phyloP scores from a whole-genome alignment of 768 basidiomycete species.

The Boletus rex-veris region DNA sequence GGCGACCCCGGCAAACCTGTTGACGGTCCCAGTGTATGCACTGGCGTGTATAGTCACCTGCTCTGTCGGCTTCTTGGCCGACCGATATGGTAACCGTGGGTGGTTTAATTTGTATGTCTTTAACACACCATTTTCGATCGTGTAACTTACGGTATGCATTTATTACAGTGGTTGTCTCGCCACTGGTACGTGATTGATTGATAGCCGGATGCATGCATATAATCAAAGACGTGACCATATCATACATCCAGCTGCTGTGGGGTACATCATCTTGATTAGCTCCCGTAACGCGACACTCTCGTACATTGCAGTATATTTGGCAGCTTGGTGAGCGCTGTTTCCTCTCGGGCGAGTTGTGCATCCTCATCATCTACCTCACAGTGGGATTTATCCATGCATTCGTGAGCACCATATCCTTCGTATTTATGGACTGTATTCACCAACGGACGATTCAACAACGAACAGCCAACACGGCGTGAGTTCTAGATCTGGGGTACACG shows the following conservation, averaged over 20 bases:
- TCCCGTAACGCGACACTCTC: conserved; percentile 63
- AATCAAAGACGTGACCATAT: neutral
- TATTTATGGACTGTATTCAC: neutral
- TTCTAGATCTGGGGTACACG: neutral
- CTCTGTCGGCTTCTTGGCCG: conserved; percentile 58
- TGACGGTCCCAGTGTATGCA: conserved; percentile 75
- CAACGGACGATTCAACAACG: neutral
- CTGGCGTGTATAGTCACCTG: conserved; percentile 68
- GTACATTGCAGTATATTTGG: conserved; percentile 69
- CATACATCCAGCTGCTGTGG: conserved; percentile 42
- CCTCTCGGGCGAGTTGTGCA: too few relatives aligned
- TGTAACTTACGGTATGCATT: neutral
- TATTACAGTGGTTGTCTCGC: conserved; percentile 22
- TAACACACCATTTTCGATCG: neutral
- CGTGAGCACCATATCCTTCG: conserved; percentile 39
- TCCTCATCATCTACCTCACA: conserved; percentile 17
- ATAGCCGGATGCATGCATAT: neutral
- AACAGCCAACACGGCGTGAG: conserved; percentile 58
- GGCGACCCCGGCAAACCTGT: conserved; percentile 71
- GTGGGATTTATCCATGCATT: conserved; percentile 74
- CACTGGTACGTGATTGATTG: conserved; percentile 20
- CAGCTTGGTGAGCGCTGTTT: conserved; percentile 50
- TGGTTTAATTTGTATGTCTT: conserved; percentile 57
- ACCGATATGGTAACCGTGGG: conserved; percentile 57
- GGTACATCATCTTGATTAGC: conserved; percentile 67